phyloP scores from a whole-genome alignment of 2,329 filamentous ascomycete genomes.

The Huntiella bhutanensis region DNA sequence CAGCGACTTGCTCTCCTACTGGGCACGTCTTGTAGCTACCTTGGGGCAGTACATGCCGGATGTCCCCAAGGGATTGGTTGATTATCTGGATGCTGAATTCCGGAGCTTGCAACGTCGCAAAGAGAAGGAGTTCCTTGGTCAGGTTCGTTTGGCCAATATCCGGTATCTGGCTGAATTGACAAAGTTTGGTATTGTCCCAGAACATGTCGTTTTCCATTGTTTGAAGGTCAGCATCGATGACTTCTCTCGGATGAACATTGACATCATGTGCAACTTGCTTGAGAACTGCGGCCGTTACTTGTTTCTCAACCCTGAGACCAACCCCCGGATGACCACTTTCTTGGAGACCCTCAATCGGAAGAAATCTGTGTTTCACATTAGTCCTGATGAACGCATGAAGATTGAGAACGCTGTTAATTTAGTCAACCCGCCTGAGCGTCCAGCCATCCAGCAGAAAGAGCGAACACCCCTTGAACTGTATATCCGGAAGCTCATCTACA shows the following conservation, averaged over 20 bases:
- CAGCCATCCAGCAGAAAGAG: constrained; percentile 92
- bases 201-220: constrained; percentile 97
- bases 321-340: constrained; percentile 83
- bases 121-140: constrained; percentile 90
- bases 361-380: constrained; percentile 86
- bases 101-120: constrained; percentile 91
- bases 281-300: constrained; percentile 95
- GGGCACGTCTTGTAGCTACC: constrained; percentile 83
- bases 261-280: constrained; percentile 88
- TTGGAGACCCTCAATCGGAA: constrained; percentile 89
- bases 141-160: constrained; percentile 83
- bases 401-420: constrained; percentile 98
- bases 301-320: constrained; percentile 78
- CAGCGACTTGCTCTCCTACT: constrained; percentile 74
- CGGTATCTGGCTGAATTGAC: constrained; percentile 95
- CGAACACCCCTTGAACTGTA: constrained; percentile 84
- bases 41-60: constrained; percentile 88
- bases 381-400: constrained; percentile 90
- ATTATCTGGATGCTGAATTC: constrained; percentile 90
- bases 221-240: constrained; percentile 94
- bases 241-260: constrained; percentile 97
- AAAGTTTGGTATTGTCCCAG: constrained; percentile 93
- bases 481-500: constrained; percentile 77
- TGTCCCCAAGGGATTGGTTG: constrained; percentile 75
- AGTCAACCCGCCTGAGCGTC: constrained; percentile 82